These are phyloP conservation scores for Neobulgaria alba DNA, from an alignment of 2,329 filamentous ascomycete genomes.

Conservation along the genomic window DNA sequence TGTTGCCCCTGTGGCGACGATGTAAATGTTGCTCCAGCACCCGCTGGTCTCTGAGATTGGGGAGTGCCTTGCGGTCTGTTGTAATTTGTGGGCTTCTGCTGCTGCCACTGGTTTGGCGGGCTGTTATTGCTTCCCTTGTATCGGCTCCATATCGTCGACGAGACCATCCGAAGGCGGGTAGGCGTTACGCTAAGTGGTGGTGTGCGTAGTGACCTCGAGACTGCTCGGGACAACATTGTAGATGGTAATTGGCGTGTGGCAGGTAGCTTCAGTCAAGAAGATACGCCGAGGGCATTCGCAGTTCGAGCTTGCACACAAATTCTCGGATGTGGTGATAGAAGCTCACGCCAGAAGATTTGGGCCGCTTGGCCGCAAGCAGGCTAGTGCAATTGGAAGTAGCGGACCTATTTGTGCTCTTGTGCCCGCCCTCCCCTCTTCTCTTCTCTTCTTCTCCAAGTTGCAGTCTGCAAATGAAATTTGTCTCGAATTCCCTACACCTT, in stretches of 20 bases:
- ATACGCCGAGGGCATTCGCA: constrained; percentile 7
- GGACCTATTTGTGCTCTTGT: neutral
- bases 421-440: constrained; percentile 19
- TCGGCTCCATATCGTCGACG: constrained; percentile 34
- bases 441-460: constrained; percentile 44
- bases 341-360: constrained; percentile 1
- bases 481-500: constrained; percentile 37
- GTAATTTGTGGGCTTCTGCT: constrained; percentile 22
- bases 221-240: constrained; percentile 28
- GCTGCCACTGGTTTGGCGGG: constrained; percentile 14
- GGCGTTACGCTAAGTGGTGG: constrained; percentile 19
- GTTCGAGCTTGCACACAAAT: constrained; percentile 1
- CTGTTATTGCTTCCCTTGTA: constrained; percentile 36
- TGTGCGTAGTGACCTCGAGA: constrained; percentile 22
- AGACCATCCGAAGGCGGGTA: constrained; percentile 27
- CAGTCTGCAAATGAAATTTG: constrained; percentile 51
- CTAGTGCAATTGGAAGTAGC: neutral
- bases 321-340: neutral
- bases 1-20: constrained; percentile 8
- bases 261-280: constrained; percentile 26
- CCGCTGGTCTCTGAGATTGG: constrained; percentile 10
- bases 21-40: constrained; percentile 11
- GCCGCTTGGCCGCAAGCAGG: neutral
- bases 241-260: constrained; percentile 6
- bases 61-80: constrained; percentile 13